Base-by-base conservation (phyloP, 495 filamentous ascomycete species). In the Penicillium longicatenatum region DNA sequence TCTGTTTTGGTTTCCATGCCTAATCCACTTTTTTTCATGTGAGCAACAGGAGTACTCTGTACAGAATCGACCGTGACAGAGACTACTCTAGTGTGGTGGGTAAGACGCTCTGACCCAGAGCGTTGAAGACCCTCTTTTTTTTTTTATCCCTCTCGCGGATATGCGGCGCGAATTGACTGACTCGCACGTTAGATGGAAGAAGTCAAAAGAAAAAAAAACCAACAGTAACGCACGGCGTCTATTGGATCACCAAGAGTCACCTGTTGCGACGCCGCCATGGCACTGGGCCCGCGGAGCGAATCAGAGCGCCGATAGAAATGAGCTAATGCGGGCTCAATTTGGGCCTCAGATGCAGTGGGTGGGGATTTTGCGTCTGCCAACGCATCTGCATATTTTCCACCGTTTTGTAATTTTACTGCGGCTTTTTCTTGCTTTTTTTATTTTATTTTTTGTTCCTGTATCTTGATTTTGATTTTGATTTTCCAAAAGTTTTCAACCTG, bases 181-280 rank as follows among this genome's bases (percentile, higher is more conserved):
- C 45, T 48, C 24, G 45, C 45, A 48, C 49, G 50, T 26, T 24
- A 47, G 24, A 49, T 14, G 24, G 54, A 47, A 56, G 44, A 46
- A 48, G 46, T 46, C 45, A 44, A 48, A 22, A 50, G 46, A 35
- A 50, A 56, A 50, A 56, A 64, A 66, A 66, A 61, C 66, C 66
- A 68, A 68, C 66, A 67, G 50, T 57, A 64, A 64, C 56, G 66
- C 66, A 58, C 58, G 29, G 61, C 63, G 63, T 69, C 63, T 67
- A 69, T 69, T 69, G 66, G 66, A 60, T 55, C 61, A 66, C 42
- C 43, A 55, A 55, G 16, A 56, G 64, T 67, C 66, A 67, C 46
- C 58, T 64, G 66, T 58, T 63, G 58, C 55, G 59, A 61, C 60
- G 54, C 57, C 50, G 64, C 63, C 66, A 54, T 64, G 61, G 63